phyloP scores from a whole-genome alignment of 2,329 filamentous ascomycete genomes.

The Plenodomus biglobosus region DNA sequence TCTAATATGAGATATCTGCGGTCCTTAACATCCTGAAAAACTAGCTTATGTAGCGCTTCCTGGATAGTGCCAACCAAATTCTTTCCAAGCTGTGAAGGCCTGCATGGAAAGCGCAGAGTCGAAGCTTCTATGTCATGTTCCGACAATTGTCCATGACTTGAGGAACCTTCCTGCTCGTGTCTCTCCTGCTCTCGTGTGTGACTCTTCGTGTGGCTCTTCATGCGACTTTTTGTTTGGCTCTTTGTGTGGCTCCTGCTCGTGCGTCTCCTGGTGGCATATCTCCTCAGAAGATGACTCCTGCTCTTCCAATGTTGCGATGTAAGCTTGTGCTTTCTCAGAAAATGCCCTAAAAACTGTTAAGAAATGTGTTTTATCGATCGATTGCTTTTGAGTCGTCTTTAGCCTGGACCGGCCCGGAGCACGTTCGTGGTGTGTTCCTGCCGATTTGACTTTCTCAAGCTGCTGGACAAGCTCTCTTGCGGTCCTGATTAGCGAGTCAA shows the following conservation, averaged over 20 bases:
- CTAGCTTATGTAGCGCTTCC: background rate
- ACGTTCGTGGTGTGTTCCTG: background rate
- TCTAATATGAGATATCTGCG: slow-evolving; percentile 6
- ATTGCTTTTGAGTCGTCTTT: background rate
- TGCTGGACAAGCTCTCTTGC: background rate
- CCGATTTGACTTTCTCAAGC: slow-evolving; percentile 1
- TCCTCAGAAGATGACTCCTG: background rate
- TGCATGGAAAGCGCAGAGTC: slow-evolving; percentile 1
- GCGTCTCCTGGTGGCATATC: too few species aligned
- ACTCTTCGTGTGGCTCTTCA: too few species aligned
- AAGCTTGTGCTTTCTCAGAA: background rate
- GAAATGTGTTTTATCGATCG: background rate
- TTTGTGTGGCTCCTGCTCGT: background rate
- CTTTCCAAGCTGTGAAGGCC: slow-evolving; percentile 2
- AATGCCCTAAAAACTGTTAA: background rate
- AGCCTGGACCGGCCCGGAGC: background rate
- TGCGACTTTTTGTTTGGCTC: background rate
- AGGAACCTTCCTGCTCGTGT: too few species aligned
- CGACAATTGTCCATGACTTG: too few species aligned
- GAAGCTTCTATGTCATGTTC: background rate
- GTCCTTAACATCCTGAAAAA: background rate
- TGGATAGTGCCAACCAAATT: slow-evolving; percentile 6
- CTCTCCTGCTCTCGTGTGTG: too few species aligned
- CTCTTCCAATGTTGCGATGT: background rate
- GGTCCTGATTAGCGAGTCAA: background rate